A percentile compares a stretch with the other conserved stretches of the same genome.
These are phyloP conservation scores for Ilyonectria robusta DNA, from an alignment of 2,329 filamentous ascomycete species.

Conservation along the genomic window DNA sequence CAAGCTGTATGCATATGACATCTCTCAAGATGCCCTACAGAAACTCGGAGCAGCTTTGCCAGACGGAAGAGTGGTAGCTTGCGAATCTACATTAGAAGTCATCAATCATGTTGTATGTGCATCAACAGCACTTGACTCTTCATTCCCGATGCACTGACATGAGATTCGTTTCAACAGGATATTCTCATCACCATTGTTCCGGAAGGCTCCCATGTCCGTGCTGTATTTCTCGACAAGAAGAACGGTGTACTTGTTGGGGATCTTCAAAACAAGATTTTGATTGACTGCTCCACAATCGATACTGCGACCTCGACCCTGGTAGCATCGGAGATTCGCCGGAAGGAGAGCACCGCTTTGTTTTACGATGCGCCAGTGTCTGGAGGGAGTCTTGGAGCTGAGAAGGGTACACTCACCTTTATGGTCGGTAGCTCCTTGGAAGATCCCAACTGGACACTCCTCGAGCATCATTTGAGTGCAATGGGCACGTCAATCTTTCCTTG, in stretches of 20 bases:
- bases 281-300: slow-evolving; percentile 31
- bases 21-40: slow-evolving; percentile 1
- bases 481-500: slow-evolving; percentile 38
- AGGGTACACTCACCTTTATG: slow-evolving; percentile 24
- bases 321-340: background rate
- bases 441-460: background rate
- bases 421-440: slow-evolving; percentile 16
- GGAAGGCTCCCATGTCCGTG: slow-evolving; percentile 19
- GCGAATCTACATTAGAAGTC: slow-evolving; percentile 3
- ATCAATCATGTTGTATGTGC: background rate
- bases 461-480: slow-evolving; percentile 12
- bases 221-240: slow-evolving; percentile 12
- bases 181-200: slow-evolving; percentile 31
- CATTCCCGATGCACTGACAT: background rate
- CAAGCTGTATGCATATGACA: slow-evolving; percentile 8
- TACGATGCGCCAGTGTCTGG: slow-evolving; percentile 31
- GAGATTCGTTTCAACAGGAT: background rate
- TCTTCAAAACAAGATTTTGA: background rate
- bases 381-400: slow-evolving; percentile 21
- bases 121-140: background rate
- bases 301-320: slow-evolving; percentile 7
- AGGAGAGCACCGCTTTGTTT: background rate
- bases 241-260: slow-evolving; percentile 9
- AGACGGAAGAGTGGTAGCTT: background rate
- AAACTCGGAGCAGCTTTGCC: background rate